Conservation (phyloP, 2,329 filamentous ascomycete genomes). For the Cercospora sp. region DNA sequence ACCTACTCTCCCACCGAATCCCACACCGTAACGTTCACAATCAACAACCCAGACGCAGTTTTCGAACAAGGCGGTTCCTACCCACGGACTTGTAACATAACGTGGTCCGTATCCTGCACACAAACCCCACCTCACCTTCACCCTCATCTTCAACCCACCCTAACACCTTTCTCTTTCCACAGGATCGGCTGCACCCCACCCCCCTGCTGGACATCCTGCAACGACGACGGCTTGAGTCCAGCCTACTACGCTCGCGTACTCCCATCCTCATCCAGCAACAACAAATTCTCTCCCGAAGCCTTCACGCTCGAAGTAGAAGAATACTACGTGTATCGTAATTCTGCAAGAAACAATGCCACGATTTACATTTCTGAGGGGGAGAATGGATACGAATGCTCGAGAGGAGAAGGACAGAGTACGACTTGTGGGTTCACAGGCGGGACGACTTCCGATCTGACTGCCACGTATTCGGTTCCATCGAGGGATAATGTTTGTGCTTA, state of each 20-base stretch:
- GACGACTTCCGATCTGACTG: neutral
- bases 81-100: conserved; percentile 17
- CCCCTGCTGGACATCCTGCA: conserved; percentile 11
- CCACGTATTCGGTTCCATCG: neutral
- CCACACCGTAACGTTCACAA: conserved; percentile 26
- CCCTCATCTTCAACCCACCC: neutral
- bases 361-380: neutral
- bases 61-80: conserved; percentile 26
- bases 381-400: conserved; percentile 4
- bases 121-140: neutral
- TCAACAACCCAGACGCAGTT: conserved; percentile 27
- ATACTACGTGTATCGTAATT: conserved; percentile 17
- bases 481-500: neutral
- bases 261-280: neutral
- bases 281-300: neutral
- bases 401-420: conserved; percentile 6
- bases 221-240: neutral
- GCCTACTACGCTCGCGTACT: conserved; percentile 15
- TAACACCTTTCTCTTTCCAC: neutral
- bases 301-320: conserved; percentile 18
- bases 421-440: neutral
- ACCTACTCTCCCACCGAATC: conserved; percentile 14
- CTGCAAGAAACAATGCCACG: conserved; percentile 10
- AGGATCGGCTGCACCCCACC: neutral
- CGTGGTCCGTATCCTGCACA: conserved; percentile 16